These are phyloP conservation scores for Daucus carota DNA, from an alignment of 129 eudicot genomes.

Conservation along the genomic window DH1_v3.0 NC_030383.2:9269001-9269500, in stretches of 20 bases:
- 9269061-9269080: slow-evolving; percentile 71
- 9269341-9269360: neutral
- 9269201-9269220: slow-evolving; percentile 37
- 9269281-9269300: slow-evolving; percentile 83
- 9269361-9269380: neutral
- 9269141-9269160: slow-evolving; percentile 28
- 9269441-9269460: neutral
- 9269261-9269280: slow-evolving; percentile 51
- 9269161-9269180: slow-evolving; percentile 30
- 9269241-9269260: slow-evolving; percentile 87
- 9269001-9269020: neutral
- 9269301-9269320: slow-evolving; percentile 55
- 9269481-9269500: neutral
- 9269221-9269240: slow-evolving; percentile 82
- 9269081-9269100: slow-evolving; percentile 80
- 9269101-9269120: slow-evolving; percentile 36
- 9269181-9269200: slow-evolving; percentile 38
- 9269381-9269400: neutral
- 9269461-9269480: neutral
- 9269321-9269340: neutral
- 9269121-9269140: slow-evolving; percentile 38
- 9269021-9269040: neutral
- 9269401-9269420: neutral
- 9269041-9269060: slow-evolving; percentile 2
- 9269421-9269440: neutral